Percentiles rank a stretch among this genome's conserved stretches.
Evolutionary conservation across 768 basidiomycete genomes (phyloP).

Genomic region (Cystofilobasidium bisporidii): DNA sequence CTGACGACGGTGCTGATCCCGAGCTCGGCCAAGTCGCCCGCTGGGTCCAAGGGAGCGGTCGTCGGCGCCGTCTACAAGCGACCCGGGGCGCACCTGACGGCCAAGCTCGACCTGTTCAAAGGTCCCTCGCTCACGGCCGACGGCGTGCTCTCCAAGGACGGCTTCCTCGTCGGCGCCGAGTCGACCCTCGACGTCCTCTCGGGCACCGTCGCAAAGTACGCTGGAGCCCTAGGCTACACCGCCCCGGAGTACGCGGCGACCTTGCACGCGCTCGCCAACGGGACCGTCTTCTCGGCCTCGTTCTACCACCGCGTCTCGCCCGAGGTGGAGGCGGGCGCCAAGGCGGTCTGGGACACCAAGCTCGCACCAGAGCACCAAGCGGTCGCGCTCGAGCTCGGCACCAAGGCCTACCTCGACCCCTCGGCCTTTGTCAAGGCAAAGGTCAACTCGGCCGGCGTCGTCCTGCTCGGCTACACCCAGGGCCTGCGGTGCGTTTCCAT

Average conservation of each 20-base stretch:
- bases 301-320: constrained; percentile 94
- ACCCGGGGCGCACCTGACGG: constrained; percentile 85
- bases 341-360: constrained; percentile 90
- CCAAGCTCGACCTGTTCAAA: constrained; percentile 86
- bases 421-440: constrained; percentile 95
- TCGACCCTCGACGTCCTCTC: constrained; percentile 92
- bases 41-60: constrained; percentile 71
- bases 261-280: constrained; percentile 86
- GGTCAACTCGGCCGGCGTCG: constrained; percentile 91
- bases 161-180: constrained; percentile 94
- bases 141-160: constrained; percentile 87
- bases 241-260: constrained; percentile 84
- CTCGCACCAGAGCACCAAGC: constrained; percentile 50
- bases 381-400: constrained; percentile 88
- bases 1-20: constrained; percentile 71
- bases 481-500: constrained; percentile 50
- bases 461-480: constrained; percentile 80
- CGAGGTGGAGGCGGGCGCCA: constrained; percentile 76
- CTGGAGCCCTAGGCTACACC: constrained; percentile 84
- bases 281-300: constrained; percentile 75
- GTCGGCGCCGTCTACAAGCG: constrained; percentile 87
- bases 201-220: constrained; percentile 83
- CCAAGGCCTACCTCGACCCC: constrained; percentile 81
- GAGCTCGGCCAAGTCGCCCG: constrained; percentile 40
- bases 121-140: constrained; percentile 96